Conservation (phyloP, 352 stramenopile species). For the Globisporangium acanthophoron region DNA sequence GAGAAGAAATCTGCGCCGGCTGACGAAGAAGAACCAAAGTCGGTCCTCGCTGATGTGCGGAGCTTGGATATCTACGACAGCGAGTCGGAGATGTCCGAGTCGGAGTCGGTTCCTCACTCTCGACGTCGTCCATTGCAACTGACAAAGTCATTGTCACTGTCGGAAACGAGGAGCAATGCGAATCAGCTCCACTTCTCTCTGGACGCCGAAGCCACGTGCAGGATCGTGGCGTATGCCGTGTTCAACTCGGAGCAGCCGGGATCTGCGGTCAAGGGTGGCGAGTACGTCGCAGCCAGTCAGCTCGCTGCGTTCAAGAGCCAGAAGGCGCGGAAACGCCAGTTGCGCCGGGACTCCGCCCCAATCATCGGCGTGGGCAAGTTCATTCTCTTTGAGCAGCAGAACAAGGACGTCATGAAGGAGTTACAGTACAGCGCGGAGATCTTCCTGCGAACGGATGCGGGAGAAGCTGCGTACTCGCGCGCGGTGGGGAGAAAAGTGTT, state of each 20-base stretch:
- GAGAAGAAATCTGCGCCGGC: slow-evolving; percentile 36
- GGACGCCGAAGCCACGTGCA: slow-evolving; percentile 74
- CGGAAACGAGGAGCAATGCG: slow-evolving; percentile 20
- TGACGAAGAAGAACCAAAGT: slow-evolving; percentile 34
- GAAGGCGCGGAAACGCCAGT: slow-evolving; percentile 64
- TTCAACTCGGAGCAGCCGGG: slow-evolving; percentile 45
- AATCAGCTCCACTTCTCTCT: slow-evolving; percentile 82
- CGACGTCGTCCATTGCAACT: slow-evolving; percentile 17
- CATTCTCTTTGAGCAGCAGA: slow-evolving; percentile 85
- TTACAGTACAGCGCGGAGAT: slow-evolving; percentile 86
- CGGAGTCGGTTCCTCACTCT: slow-evolving; percentile 31
- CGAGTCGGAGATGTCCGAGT: slow-evolving; percentile 81
- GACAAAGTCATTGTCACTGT: slow-evolving; percentile 17
- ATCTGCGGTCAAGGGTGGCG: slow-evolving; percentile 19
- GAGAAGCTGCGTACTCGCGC: slow-evolving; percentile 71
- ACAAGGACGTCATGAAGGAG: slow-evolving; percentile 90
- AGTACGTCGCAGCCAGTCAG: slow-evolving; percentile 13
- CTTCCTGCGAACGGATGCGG: slow-evolving; percentile 57
- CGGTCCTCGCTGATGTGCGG: slow-evolving; percentile 16
- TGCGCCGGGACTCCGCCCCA: slow-evolving; percentile 65
- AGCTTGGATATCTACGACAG: slow-evolving; percentile 80
- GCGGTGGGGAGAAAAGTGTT: slow-evolving; percentile 50
- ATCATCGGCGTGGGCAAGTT: slow-evolving; percentile 75
- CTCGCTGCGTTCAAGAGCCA: slow-evolving; percentile 35
- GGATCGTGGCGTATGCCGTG: slow-evolving; percentile 72